A percentile compares a stretch with the other conserved stretches of the same genome.
Evolutionary conservation across 768 basidiomycete genomes (phyloP).

Genomic region (Boletus rubroflammeus): DNA sequence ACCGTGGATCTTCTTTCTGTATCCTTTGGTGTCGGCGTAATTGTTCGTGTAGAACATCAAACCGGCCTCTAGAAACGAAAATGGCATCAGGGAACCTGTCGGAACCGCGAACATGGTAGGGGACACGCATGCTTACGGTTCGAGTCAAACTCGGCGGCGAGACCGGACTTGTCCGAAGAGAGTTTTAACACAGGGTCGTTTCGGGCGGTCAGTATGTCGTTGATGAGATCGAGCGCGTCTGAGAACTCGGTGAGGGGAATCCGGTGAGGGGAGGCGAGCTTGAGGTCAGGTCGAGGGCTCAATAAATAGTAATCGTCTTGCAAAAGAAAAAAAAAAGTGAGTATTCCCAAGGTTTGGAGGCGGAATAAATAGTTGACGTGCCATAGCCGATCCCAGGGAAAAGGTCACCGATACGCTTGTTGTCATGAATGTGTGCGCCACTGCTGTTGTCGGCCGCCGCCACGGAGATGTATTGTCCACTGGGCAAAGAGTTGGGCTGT

Average conservation of each 20-base stretch:
- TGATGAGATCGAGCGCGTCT: constrained; percentile 42
- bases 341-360: background rate
- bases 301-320: constrained; percentile 68
- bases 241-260: constrained; percentile 42
- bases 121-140: constrained; percentile 52
- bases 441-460: constrained; percentile 37
- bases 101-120: background rate
- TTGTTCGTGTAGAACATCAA: constrained; percentile 74
- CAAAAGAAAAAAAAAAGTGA: background rate
- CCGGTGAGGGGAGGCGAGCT: constrained; percentile 42
- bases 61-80: constrained; percentile 51
- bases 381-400: constrained; percentile 63
- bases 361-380: constrained; percentile 16
- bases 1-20: constrained; percentile 72
- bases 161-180: constrained; percentile 53
- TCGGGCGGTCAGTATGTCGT: constrained; percentile 29
- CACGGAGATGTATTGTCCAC: constrained; percentile 48
- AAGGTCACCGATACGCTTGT: constrained; percentile 53
- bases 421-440: constrained; percentile 42
- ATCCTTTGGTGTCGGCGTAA: constrained; percentile 42
- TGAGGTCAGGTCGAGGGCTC: constrained; percentile 33
- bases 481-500: constrained; percentile 47
- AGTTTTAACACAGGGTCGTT: constrained; percentile 50
- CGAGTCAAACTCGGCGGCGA: constrained; percentile 58
- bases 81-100: background rate